Percentiles rank a stretch among this genome's conserved stretches.
These are phyloP conservation scores for Hemisphaericaspora lyxosophila DNA, from an alignment of 1,139 yeast species.

Conservation along the genomic window DNA sequence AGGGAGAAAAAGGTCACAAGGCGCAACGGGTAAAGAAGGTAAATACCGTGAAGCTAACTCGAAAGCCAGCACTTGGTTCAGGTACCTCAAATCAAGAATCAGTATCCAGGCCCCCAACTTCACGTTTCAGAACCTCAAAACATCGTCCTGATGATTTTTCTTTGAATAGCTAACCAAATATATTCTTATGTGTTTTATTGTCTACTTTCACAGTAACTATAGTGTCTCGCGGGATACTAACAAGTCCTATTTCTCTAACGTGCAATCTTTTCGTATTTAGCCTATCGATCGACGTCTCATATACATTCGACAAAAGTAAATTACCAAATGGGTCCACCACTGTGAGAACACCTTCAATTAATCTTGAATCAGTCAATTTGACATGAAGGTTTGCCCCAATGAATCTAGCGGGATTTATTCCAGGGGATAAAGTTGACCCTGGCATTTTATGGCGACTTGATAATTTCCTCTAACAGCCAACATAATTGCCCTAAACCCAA, in stretches of 20 bases:
- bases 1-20: constrained; percentile 2
- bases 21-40: constrained; percentile 3
- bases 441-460: background rate
- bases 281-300: constrained; percentile 33
- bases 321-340: constrained; percentile 51
- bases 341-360: constrained; percentile 40
- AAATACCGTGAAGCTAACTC: constrained; percentile 1
- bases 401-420: constrained; percentile 23
- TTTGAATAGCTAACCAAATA: constrained; percentile 9
- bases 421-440: constrained; percentile 2
- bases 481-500: too few species aligned
- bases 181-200: constrained; percentile 18
- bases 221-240: constrained; percentile 43
- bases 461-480: too few species aligned
- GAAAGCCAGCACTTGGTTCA: background rate
- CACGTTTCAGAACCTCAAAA: background rate
- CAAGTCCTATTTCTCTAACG: constrained; percentile 42
- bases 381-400: constrained; percentile 36
- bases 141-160: background rate
- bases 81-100: background rate
- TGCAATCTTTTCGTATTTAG: constrained; percentile 23
- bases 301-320: constrained; percentile 35
- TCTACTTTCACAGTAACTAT: constrained; percentile 28
- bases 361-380: constrained; percentile 31
- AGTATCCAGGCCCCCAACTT: background rate